Evolutionary conservation across 768 basidiomycete species (phyloP).

Genomic region (Tylopilus intermedius): DNA sequence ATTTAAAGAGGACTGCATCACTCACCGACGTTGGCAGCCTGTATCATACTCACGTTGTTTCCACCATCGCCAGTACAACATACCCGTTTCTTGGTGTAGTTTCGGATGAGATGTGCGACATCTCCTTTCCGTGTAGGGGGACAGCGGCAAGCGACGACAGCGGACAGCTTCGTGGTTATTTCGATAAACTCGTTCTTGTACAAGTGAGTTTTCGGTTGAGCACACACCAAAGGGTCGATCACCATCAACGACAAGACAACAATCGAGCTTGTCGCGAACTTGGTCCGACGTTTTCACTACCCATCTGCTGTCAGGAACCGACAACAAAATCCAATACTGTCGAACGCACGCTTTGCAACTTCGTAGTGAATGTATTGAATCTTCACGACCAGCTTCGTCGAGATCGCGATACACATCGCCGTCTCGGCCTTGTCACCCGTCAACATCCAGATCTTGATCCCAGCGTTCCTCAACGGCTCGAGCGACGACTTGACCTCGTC

Average conservation of each 20-base stretch:
- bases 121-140: slow-evolving; percentile 99
- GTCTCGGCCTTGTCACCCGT: slow-evolving; percentile 99
- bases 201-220: neutral
- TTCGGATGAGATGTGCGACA: slow-evolving; percentile 88
- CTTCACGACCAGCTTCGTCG: slow-evolving; percentile 90
- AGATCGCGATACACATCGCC: slow-evolving; percentile 95
- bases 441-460: slow-evolving; percentile 99
- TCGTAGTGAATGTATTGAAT: slow-evolving; percentile 99
- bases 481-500: slow-evolving; percentile 94
- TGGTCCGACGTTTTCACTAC: slow-evolving; percentile 85
- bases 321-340: neutral
- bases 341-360: slow-evolving; percentile 72
- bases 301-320: slow-evolving; percentile 1
- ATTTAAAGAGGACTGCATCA: no score
- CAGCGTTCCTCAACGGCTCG: slow-evolving; percentile 89
- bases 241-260: slow-evolving; percentile 97
- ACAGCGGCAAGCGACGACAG: slow-evolving; percentile 96
- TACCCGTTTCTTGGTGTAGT: slow-evolving; percentile 88
- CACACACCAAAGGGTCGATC: neutral
- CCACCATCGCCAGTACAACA: slow-evolving; percentile 99
- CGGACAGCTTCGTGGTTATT: slow-evolving; percentile 91
- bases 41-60: slow-evolving; percentile 99
- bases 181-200: slow-evolving; percentile 95
- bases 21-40: slow-evolving; percentile 96
- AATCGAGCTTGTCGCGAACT: slow-evolving; percentile 84